These are phyloP conservation scores for Quercus variabilis DNA, from an alignment of 306 rosid species.

Conservation along the genomic window DNA sequence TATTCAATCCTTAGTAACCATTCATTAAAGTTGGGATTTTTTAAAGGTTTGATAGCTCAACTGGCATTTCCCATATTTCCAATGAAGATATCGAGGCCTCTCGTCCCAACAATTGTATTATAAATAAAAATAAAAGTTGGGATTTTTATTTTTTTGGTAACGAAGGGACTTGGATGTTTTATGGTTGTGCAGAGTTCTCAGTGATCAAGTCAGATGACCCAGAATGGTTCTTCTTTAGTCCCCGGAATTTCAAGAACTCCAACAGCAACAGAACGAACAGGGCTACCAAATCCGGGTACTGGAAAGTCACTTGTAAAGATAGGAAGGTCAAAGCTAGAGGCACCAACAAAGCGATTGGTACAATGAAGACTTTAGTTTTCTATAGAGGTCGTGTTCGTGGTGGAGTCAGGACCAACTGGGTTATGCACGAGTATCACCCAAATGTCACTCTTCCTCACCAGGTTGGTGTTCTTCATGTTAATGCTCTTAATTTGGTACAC, in stretches of 20 bases:
- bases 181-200: slow-evolving; percentile 24
- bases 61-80: too few relatives aligned
- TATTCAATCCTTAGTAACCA: not conserved
- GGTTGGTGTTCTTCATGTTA: slow-evolving; percentile 29
- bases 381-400: slow-evolving; percentile 25
- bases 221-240: slow-evolving; percentile 65
- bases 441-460: not conserved
- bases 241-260: slow-evolving; percentile 28
- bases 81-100: too few relatives aligned
- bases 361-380: slow-evolving; percentile 62
- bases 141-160: not conserved
- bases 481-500: not conserved
- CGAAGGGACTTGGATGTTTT: not conserved
- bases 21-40: not conserved
- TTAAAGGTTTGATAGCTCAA: too few relatives aligned
- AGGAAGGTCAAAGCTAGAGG: slow-evolving; percentile 21
- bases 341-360: slow-evolving; percentile 36
- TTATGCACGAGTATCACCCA: slow-evolving; percentile 64
- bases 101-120: too few relatives aligned
- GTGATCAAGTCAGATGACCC: slow-evolving; percentile 33
- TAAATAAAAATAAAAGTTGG: not conserved
- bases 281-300: slow-evolving; percentile 46
- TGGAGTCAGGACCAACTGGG: slow-evolving; percentile 44
- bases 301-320: slow-evolving; percentile 65
- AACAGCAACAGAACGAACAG: slow-evolving; percentile 34